Evolutionary conservation across 306 rosid species (phyloP), one percentile per base, ranked within the genome.

Genomic region (Rosa lucieae): DNA sequence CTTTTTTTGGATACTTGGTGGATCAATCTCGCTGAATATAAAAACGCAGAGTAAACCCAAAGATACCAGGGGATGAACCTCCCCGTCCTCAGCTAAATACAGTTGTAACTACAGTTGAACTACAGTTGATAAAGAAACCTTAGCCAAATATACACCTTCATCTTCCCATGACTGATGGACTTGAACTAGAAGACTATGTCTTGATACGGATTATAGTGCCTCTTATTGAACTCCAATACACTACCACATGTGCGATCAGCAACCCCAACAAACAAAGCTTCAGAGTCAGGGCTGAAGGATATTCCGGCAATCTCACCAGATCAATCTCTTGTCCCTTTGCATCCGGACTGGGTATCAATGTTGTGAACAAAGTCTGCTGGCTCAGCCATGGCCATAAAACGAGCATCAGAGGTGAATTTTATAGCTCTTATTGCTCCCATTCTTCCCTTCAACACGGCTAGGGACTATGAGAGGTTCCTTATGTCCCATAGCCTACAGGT

Each of bases 401-500:
- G 85, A 40, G 98, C 99, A 52, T 91, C 93, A 0, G 88, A 80
- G 56, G 90, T 84, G 87, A 93, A 95, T 77, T 85, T 89, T 48
- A 95, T 46, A 29, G 91, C 90, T 76, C 99, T 90, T 67, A 95
- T 86, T 37, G 98, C 97, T 42, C 99, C 99, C 93, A 95, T 90
- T 80, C 92, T 89, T 56, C 99, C 99, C 88, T 93, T 95, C 4
- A 95, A 79, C 21, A 95, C 94, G 9, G 90, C 89, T 0, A 95
- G 8, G 37, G 99, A 93, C 73, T 87, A 63, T 4, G 98, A 93
- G 39, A 86, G 89, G 61, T 95, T 93, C 83, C 99, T 93, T 20
- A 90, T 84, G 84, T 96, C 99, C 99, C 99, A 96, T 84, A 96
- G 83, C 56, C 99, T 88, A 85, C 99, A 91, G 79, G 99, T 96